These are phyloP conservation scores for Myxozyma neglecta DNA, from an alignment of 805 yeast species.

Conservation along the genomic window DNA sequence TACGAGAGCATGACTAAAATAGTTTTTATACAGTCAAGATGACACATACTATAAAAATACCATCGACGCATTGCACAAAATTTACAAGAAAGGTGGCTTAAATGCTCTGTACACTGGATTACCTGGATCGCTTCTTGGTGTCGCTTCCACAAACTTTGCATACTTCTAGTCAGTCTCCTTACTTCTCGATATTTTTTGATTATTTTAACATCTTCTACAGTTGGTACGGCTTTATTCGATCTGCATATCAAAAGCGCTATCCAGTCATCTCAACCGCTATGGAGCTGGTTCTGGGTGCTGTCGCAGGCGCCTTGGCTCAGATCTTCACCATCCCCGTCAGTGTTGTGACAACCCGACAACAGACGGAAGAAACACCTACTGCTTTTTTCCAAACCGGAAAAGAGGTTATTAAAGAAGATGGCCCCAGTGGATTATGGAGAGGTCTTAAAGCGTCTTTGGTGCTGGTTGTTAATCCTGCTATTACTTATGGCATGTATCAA, in stretches of 20 bases:
- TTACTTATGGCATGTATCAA: slow-evolving; percentile 80
- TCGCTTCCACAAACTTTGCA: slow-evolving; percentile 75
- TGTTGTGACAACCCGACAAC: slow-evolving; percentile 66
- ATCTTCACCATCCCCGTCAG: slow-evolving; percentile 78
- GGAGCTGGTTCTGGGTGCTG: slow-evolving; percentile 72
- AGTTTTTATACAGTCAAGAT: neutral
- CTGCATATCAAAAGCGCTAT: slow-evolving; percentile 50
- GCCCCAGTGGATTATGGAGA: slow-evolving; percentile 73
- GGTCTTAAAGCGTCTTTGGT: slow-evolving; percentile 80
- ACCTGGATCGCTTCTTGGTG: slow-evolving; percentile 63
- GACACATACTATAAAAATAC: slow-evolving; percentile 52
- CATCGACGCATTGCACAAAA: slow-evolving; percentile 60
- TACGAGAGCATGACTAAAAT: neutral
- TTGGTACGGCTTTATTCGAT: slow-evolving; percentile 77
- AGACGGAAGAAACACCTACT: slow-evolving; percentile 35
- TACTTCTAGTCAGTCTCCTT: slow-evolving; percentile 56
- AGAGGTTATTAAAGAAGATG: slow-evolving; percentile 61
- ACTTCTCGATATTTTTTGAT: neutral
- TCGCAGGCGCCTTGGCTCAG: slow-evolving; percentile 82
- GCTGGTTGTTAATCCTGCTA: slow-evolving; percentile 78
- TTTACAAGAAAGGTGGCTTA: slow-evolving; percentile 58
- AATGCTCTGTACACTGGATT: slow-evolving; percentile 73
- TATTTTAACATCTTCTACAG: slow-evolving; percentile 1
- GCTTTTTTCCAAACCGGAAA: slow-evolving; percentile 47
- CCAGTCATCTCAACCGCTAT: slow-evolving; percentile 54